Percentiles rank a stretch among this genome's conserved stretches.
Evolutionary conservation across 805 yeast genomes (phyloP).

Genomic region (Tetrapisispora arboricola): DNA sequence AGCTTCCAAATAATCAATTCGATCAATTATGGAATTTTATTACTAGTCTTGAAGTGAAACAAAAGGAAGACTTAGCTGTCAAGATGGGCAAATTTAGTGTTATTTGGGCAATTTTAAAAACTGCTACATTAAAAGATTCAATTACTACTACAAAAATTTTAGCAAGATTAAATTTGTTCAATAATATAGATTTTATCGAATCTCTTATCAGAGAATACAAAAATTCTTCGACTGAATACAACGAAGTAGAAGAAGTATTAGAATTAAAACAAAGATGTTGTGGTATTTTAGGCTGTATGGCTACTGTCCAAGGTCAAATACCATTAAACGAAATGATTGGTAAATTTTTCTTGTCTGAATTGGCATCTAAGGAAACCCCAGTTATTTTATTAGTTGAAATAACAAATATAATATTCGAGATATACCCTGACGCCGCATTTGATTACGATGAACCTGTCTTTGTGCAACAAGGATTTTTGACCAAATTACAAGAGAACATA

Average conservation of each 20-base stretch:
- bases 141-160: conserved; percentile 5
- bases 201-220: conserved; percentile 14
- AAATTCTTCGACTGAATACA: background rate
- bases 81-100: conserved; percentile 33
- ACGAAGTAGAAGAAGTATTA: conserved; percentile 11
- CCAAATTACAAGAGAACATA: conserved; percentile 31
- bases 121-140: conserved; percentile 9
- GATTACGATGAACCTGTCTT: conserved; percentile 62
- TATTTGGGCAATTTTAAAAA: conserved; percentile 35
- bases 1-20: conserved; percentile 10
- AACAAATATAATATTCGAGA: conserved; percentile 59
- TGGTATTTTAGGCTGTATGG: conserved; percentile 45
- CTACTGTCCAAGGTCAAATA: conserved; percentile 36
- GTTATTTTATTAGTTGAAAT: conserved; percentile 45
- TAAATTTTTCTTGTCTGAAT: conserved; percentile 32
- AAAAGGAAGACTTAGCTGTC: conserved; percentile 21
- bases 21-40: conserved; percentile 14
- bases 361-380: conserved; percentile 18
- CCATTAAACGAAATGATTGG: conserved; percentile 38
- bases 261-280: conserved; percentile 33
- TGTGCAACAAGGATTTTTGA: conserved; percentile 41
- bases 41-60: conserved; percentile 2
- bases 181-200: conserved; percentile 23
- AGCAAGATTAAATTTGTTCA: conserved; percentile 10
- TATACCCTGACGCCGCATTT: conserved; percentile 64